A percentile compares a stretch with the other conserved stretches of the same genome.
Evolutionary conservation across 768 basidiomycete species (phyloP).

Genomic region (Phaeotremella skinneri): DNA sequence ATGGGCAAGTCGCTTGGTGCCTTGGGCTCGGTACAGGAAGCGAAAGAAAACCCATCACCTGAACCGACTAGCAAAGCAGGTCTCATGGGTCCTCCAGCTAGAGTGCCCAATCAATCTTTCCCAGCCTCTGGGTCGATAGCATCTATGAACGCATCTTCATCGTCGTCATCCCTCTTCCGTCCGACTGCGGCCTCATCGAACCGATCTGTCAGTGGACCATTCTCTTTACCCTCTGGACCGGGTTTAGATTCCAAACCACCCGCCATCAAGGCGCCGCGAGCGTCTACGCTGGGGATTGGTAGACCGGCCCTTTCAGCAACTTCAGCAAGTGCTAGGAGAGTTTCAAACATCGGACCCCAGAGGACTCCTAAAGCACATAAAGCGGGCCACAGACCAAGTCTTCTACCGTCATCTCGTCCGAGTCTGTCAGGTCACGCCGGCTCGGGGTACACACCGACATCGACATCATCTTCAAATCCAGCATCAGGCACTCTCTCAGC

Average conservation of each 20-base stretch:
- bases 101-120: slow-evolving; percentile 11
- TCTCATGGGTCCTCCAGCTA: slow-evolving; percentile 25
- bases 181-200: slow-evolving; percentile 24
- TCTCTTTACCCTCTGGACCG: not conserved
- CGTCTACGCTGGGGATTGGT: not conserved
- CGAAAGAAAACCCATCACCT: not conserved
- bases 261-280: not conserved
- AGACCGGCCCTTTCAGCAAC: not conserved
- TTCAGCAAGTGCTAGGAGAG: slow-evolving; percentile 12
- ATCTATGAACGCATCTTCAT: slow-evolving; percentile 8
- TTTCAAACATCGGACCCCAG: slow-evolving; percentile 19
- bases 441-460: too few species aligned
- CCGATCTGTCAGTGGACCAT: not conserved
- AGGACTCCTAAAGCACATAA: slow-evolving; percentile 13
- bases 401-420: slow-evolving; percentile 4
- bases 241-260: not conserved
- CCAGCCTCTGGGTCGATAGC: slow-evolving; percentile 5
- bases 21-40: not conserved
- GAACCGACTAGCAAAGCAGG: not conserved
- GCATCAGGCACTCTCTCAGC: slow-evolving; percentile 11
- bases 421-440: not conserved
- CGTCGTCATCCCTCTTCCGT: slow-evolving; percentile 17
- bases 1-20: slow-evolving; percentile 10
- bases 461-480: slow-evolving; percentile 7
- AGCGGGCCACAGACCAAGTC: slow-evolving; percentile 2